Percentiles rank a stretch among this genome's conserved stretches.
Conservation (phyloP, 225 moss, liverwort and hornwort species). For the Neckera pumila region DNA sequence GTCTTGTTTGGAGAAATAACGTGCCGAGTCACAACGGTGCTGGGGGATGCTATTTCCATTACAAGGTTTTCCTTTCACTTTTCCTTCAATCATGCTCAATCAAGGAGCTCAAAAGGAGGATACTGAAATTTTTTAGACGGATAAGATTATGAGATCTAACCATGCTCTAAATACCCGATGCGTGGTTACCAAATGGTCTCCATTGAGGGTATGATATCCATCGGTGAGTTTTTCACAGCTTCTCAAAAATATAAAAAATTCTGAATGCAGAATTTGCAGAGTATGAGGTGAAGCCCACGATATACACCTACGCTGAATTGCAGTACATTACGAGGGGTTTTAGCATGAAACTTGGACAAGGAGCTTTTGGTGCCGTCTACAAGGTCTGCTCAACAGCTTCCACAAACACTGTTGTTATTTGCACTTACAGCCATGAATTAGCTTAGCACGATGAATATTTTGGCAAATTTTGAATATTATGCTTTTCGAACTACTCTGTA, state of each 20-base stretch:
- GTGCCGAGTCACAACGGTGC: too few relatives aligned
- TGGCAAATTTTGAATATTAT: too few relatives aligned
- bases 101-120: not conserved
- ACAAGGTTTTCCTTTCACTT: not conserved
- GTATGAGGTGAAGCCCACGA: slow-evolving; percentile 11
- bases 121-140: not conserved
- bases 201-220: too few relatives aligned
- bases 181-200: not conserved
- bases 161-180: not conserved
- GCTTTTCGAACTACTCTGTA: not conserved
- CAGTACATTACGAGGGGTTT: not conserved
- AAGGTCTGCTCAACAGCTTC: not conserved
- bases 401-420: not conserved
- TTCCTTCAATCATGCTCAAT: not conserved
- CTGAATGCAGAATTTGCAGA: not conserved
- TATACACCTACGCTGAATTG: not conserved
- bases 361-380: slow-evolving; percentile 8
- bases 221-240: not conserved
- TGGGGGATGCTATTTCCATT: not conserved
- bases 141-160: not conserved
- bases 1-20: not conserved
- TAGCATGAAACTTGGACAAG: slow-evolving; percentile 3
- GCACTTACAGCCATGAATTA: not conserved
- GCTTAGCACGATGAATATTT: not conserved
- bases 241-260: not conserved